A percentile compares a stretch with the other conserved stretches of the same genome.
Evolutionary conservation across 2,329 filamentous ascomycete species (phyloP).

Genomic region (Triangularia setosa): DNA sequence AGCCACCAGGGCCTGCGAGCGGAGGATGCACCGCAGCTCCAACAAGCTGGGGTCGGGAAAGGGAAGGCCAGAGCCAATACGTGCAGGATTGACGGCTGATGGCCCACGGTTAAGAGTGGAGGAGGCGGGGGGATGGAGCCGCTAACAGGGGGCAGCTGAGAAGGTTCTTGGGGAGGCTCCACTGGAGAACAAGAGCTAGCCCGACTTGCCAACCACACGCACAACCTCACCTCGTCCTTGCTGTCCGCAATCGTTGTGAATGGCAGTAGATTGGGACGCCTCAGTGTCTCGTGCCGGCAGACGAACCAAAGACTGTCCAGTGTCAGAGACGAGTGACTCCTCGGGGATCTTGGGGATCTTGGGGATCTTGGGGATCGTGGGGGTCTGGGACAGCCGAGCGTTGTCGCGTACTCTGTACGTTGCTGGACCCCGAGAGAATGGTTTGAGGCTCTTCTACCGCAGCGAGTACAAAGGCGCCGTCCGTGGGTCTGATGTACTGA

Average conservation of each 20-base stretch:
- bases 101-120: slow-evolving; percentile 9
- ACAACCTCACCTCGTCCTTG: neutral
- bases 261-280: neutral
- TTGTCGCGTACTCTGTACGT: neutral
- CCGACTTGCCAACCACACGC: neutral
- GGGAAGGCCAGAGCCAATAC: neutral
- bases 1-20: slow-evolving; percentile 6
- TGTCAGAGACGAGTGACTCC: neutral
- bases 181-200: slow-evolving; percentile 8
- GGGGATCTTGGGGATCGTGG: neutral
- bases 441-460: slow-evolving; percentile 16
- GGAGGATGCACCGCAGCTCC: slow-evolving; percentile 2
- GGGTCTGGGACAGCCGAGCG: slow-evolving; percentile 1
- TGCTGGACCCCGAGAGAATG: slow-evolving; percentile 2
- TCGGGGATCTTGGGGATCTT: neutral
- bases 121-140: slow-evolving; percentile 8
- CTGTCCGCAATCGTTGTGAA: neutral
- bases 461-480: neutral
- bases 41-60: neutral
- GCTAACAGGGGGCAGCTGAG: slow-evolving; percentile 6
- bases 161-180: slow-evolving; percentile 10
- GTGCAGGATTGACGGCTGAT: slow-evolving; percentile 4
- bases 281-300: neutral
- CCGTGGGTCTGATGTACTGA: neutral
- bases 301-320: slow-evolving; percentile 1